These are phyloP conservation scores for Sanghuangporus baumii DNA, from an alignment of 1,284 basidiomycete species.

Conservation along the genomic window DNA sequence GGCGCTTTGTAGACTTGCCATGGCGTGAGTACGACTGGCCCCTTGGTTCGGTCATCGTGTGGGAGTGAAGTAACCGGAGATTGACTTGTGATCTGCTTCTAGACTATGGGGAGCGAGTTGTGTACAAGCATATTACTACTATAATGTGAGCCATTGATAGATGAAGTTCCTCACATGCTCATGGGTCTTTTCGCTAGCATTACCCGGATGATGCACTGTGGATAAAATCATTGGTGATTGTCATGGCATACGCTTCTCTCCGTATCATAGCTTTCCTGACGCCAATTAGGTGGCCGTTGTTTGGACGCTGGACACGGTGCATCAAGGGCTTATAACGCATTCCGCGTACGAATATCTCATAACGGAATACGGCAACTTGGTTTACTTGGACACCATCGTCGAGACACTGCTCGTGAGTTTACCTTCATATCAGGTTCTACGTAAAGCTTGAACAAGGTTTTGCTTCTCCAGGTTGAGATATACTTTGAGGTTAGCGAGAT, in stretches of 20 bases:
- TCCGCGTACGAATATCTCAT: conserved; percentile 17
- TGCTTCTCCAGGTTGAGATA: conserved; percentile 5
- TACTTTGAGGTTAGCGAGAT: neutral
- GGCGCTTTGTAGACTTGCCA: conserved; percentile 4
- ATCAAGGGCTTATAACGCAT: conserved; percentile 18
- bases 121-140: conserved; percentile 14
- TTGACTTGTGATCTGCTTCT: neutral
- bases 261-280: neutral
- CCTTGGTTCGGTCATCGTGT: neutral
- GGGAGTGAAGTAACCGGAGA: neutral
- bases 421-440: neutral
- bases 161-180: neutral
- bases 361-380: conserved; percentile 13
- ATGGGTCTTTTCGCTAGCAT: neutral
- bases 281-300: conserved; percentile 6
- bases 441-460: neutral
- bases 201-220: conserved; percentile 10
- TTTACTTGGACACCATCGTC: conserved; percentile 7
- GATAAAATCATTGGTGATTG: conserved; percentile 10
- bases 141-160: conserved; percentile 1
- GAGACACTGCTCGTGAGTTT: conserved; percentile 12
- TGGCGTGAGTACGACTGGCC: conserved; percentile 2
- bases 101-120: conserved; percentile 6
- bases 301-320: conserved; percentile 15
- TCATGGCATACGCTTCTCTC: neutral